A percentile compares a stretch with the other conserved stretches of the same genome.
phyloP scores from a whole-genome alignment of 345 rosid genomes.

The Geranium brycei region DNA sequence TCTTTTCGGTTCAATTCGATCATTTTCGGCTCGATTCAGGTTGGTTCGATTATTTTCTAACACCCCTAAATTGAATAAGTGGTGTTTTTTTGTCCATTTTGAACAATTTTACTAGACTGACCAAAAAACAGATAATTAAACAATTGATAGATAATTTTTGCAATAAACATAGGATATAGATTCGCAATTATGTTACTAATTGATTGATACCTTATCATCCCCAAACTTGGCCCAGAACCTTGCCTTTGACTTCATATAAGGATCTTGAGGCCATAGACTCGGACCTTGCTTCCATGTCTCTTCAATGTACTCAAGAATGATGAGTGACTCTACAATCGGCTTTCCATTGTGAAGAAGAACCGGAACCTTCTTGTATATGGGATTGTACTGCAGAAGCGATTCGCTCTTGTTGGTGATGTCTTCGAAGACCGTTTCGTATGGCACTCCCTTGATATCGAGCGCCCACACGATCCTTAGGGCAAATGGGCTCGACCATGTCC shows the following conservation, averaged over 20 bases:
- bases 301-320: conserved; percentile 43
- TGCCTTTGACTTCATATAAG: conserved; percentile 30
- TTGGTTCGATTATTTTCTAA: no score
- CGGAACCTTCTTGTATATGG: conserved; percentile 40
- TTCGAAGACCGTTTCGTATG: conserved; percentile 33
- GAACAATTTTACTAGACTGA: no score
- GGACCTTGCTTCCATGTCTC: conserved; percentile 34
- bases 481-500: conserved; percentile 35
- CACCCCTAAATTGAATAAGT: no score
- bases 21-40: no score
- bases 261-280: conserved; percentile 28
- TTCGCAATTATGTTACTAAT: no score
- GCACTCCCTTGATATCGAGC: conserved; percentile 36
- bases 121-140: no score
- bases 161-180: no score
- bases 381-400: conserved; percentile 31
- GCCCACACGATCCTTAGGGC: conserved; percentile 33
- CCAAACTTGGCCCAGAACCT: conserved; percentile 48
- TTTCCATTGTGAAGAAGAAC: conserved; percentile 37
- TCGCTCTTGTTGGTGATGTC: conserved; percentile 32
- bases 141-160: no score
- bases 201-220: conserved; percentile 30
- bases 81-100: no score
- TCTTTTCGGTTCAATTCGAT: no score
- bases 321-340: conserved; percentile 30